Percentiles rank a stretch among this genome's conserved stretches.
phyloP scores from a whole-genome alignment of 2,329 filamentous ascomycete genomes.

The Coniella lustricola region DNA sequence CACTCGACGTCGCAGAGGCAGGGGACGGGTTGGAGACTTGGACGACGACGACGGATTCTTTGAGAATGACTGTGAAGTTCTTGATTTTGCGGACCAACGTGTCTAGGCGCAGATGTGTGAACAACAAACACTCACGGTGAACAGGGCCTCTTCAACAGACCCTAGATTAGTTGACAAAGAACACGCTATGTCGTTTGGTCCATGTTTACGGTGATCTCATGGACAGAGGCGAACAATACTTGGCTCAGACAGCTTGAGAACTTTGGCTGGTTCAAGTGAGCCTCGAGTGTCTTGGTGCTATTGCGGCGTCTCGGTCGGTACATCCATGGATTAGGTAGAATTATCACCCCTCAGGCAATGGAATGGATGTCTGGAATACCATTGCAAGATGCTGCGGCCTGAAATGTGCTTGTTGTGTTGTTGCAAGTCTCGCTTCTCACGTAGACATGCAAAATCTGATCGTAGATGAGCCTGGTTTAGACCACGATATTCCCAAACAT shows the following conservation, averaged over 20 bases:
- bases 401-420: too few species aligned
- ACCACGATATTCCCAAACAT: too few species aligned
- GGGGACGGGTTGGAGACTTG: slow-evolving; percentile 38
- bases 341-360: slow-evolving; percentile 12
- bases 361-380: slow-evolving; percentile 7
- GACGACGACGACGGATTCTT: slow-evolving; percentile 76
- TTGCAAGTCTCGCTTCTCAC: too few species aligned
- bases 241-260: too few species aligned
- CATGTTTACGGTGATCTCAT: too few species aligned
- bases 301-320: slow-evolving; percentile 13
- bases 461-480: too few species aligned
- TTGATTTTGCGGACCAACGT: slow-evolving; percentile 74
- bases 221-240: too few species aligned
- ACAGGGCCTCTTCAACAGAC: slow-evolving; percentile 6
- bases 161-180: neutral
- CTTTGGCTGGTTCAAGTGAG: slow-evolving; percentile 7
- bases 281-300: slow-evolving; percentile 6
- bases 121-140: slow-evolving; percentile 2
- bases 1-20: slow-evolving; percentile 61
- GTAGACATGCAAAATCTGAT: too few species aligned
- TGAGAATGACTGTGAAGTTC: slow-evolving; percentile 85
- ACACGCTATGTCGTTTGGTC: slow-evolving; percentile 9
- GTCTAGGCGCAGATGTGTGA: slow-evolving; percentile 36
- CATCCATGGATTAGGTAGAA: slow-evolving; percentile 13
- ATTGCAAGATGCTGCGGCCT: neutral